Evolutionary conservation across 352 stramenopile species (phyloP).

Genomic region (Plasmopara muralis): DNA sequence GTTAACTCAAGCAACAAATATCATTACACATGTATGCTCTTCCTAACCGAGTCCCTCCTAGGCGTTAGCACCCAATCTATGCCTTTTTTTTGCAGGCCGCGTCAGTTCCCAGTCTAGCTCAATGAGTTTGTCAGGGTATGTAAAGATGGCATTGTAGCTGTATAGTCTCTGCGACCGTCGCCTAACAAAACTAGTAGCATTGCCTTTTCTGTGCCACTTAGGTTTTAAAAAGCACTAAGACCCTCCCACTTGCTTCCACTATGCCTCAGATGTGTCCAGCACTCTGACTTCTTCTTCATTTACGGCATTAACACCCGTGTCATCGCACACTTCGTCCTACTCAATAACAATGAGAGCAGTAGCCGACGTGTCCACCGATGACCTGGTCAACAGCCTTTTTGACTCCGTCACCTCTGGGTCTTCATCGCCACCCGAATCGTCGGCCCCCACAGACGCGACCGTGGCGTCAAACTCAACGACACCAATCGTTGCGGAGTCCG

Average conservation of each 20-base stretch:
- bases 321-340: not conserved
- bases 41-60: no score
- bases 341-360: constrained; percentile 17
- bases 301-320: not conserved
- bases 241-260: not conserved
- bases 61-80: no score
- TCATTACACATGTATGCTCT: no score
- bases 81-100: no score
- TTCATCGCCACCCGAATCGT: constrained; percentile 1
- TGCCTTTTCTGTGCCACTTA: not conserved
- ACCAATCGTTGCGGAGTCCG: not conserved
- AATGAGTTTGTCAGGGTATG: not conserved
- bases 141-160: not conserved
- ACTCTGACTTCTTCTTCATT: constrained; percentile 1
- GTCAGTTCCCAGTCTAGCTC: not conserved
- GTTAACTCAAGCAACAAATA: no score
- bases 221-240: not conserved
- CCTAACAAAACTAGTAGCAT: not conserved
- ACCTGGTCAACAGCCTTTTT: constrained; percentile 37
- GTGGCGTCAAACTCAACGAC: constrained; percentile 5
- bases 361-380: constrained; percentile 30
- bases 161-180: not conserved
- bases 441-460: constrained; percentile 5
- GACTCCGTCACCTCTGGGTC: constrained; percentile 25
- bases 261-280: not conserved